These are phyloP conservation scores for Neofusicoccum umdonicola DNA, from an alignment of 2,329 filamentous ascomycete genomes.

Conservation along the genomic window DNA sequence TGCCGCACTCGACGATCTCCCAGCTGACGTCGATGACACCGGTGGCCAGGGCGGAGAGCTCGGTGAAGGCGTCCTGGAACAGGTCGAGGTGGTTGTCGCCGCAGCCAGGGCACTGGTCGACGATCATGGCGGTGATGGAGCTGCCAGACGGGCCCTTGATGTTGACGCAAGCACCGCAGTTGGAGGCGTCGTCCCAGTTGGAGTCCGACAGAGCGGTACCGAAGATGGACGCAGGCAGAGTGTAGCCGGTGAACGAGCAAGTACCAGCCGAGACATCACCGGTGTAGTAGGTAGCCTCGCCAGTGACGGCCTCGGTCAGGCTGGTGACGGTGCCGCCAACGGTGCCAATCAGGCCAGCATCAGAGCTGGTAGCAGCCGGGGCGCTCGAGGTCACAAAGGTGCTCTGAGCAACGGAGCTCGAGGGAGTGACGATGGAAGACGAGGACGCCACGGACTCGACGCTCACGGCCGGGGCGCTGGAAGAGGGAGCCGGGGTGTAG, in stretches of 20 bases:
- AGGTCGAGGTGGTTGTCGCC: conserved; percentile 56
- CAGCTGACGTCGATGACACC: conserved; percentile 53
- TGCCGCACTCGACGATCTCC: conserved; percentile 52
- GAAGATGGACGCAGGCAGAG: conserved; percentile 56
- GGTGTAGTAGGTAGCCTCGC: conserved; percentile 38
- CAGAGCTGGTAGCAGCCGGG: conserved; percentile 2
- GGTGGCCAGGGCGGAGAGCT: conserved; percentile 43
- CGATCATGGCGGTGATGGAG: conserved; percentile 63
- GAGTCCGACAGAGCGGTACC: conserved; percentile 62
- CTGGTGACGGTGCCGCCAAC: neutral
- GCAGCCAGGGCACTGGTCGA: conserved; percentile 59
- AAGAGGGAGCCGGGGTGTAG: neutral
- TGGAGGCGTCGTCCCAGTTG: conserved; percentile 55
- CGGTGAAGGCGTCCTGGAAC: conserved; percentile 51
- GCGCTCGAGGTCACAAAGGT: conserved; percentile 4
- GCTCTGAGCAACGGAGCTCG: neutral
- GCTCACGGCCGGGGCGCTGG: neutral
- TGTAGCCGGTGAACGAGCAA: conserved; percentile 64
- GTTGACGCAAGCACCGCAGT: conserved; percentile 62
- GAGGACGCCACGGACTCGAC: neutral
- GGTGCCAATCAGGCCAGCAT: neutral
- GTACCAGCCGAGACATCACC: conserved; percentile 54
- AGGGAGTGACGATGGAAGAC: neutral
- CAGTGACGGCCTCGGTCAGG: conserved; percentile 19
- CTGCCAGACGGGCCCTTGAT: conserved; percentile 59